Base-by-base conservation (phyloP, 192 early-diverging fungal genomes). In the Coemansia sp. region DNA sequence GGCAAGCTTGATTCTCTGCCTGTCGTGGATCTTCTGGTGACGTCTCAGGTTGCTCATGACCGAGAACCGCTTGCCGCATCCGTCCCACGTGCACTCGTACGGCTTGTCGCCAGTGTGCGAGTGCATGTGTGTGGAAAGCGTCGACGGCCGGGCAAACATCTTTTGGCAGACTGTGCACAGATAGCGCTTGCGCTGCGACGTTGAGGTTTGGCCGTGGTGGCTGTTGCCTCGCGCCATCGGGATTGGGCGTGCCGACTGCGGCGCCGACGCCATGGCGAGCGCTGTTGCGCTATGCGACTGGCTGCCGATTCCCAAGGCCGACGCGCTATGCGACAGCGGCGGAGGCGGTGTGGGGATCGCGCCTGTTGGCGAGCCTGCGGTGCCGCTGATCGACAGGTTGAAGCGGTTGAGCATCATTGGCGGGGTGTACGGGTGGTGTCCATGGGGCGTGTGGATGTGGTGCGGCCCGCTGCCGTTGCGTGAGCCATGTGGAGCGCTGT, bases 1-100 rank as follows among this genome's bases (percentile, higher is more conserved):
- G 25, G 69, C 68, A 25, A 74, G 67, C 65, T 80, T 80, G 38
- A 63, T 52, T n/a, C 69, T 23, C 77, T 81, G 79, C 9, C 81
- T 69, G 58, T 83, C 67, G 56, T 88, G 87, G 58, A 86, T 85
- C 40, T 83, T 76, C 69, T 76, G 81, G 62, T 89, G 88, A 17
- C 88, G 83, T 22, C 88, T 79, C 65, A 89, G 70, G 62, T 89
- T 89, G 70, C 87, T 88, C 62, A 87, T 81, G 35, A 89, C 88
- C 9, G 88, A 89, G 67, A 89, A 89, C 46, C 76, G 69, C 66
- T 87, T 84, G 19, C 86, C 87, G 63, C 88, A 89, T n/a, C 84
- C 71, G 52, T 83, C 82, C 45, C 83, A 74, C 17, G 73, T 67
- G 59, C 88, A 89, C 73, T 82, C 76, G 55, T 79, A 74, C 9